Conservation (phyloP, 73 alveolate species). For the Effrenium voratum region DNA sequence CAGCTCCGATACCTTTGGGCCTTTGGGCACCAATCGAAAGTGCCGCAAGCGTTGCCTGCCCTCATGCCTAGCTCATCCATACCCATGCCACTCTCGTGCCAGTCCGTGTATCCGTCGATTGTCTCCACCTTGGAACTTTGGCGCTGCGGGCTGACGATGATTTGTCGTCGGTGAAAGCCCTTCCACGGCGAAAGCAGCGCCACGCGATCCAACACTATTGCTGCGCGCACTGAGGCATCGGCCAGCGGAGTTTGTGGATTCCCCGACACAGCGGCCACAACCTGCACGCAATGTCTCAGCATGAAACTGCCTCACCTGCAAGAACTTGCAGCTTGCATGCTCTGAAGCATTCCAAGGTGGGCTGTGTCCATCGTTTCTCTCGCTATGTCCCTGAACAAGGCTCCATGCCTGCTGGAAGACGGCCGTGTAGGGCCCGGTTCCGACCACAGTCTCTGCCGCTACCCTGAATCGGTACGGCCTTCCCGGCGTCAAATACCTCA, state of each 20-base stretch:
- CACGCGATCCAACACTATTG: not conserved
- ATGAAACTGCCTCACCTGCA: not conserved
- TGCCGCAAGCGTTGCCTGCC: too few relatives aligned
- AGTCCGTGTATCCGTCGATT: slow-evolving; percentile 62
- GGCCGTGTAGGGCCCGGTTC: slow-evolving; percentile 69
- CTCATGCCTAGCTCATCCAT: too few relatives aligned
- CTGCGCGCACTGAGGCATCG: not conserved
- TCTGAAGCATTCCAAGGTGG: too few relatives aligned
- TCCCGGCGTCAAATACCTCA: slow-evolving; percentile 60
- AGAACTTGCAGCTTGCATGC: too few relatives aligned
- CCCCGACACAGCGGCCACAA: slow-evolving; percentile 67
- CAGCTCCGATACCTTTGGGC: not conserved
- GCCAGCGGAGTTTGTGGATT: slow-evolving; percentile 82
- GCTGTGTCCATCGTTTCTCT: too few relatives aligned
- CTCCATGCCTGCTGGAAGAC: slow-evolving; percentile 63
- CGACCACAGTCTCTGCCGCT: slow-evolving; percentile 86
- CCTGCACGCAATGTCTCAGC: not conserved
- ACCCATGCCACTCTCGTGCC: too few relatives aligned
- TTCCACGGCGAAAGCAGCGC: too few relatives aligned
- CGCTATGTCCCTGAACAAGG: too few relatives aligned
- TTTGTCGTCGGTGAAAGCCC: too few relatives aligned
- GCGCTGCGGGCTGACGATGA: too few relatives aligned
- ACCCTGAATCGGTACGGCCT: slow-evolving; percentile 83
- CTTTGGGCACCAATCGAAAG: not conserved
- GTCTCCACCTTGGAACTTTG: slow-evolving; percentile 31